Conservation (phyloP, 768 basidiomycete species). For the Exsudoporus frostii region DNA sequence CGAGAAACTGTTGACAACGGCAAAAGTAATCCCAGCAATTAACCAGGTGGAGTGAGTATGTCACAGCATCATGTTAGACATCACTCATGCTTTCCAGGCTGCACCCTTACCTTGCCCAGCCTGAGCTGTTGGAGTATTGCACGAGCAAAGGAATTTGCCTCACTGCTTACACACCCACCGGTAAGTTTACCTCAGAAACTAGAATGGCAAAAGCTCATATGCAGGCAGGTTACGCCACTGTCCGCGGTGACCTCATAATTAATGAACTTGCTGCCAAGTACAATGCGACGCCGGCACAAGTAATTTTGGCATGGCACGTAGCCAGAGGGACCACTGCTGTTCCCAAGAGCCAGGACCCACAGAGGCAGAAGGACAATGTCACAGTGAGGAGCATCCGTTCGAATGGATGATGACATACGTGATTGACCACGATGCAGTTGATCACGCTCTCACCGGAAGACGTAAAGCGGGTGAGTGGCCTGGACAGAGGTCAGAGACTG, state of each 20-base stretch:
- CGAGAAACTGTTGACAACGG: slow-evolving; percentile 40
- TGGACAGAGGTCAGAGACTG: slow-evolving; percentile 33
- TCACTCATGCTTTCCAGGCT: slow-evolving; percentile 23
- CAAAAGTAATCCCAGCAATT: slow-evolving; percentile 56
- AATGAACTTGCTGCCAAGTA: slow-evolving; percentile 30
- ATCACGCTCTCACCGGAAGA: slow-evolving; percentile 33
- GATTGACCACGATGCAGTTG: slow-evolving; percentile 22
- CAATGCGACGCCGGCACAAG: slow-evolving; percentile 26
- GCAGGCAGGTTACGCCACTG: slow-evolving; percentile 18
- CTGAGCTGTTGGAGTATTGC: slow-evolving; percentile 49
- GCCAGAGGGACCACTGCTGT: slow-evolving; percentile 17
- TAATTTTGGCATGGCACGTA: slow-evolving; percentile 31
- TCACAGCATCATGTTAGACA: background rate
- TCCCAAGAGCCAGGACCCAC: slow-evolving; percentile 48
- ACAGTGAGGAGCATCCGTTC: slow-evolving; percentile 30
- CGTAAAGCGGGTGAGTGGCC: slow-evolving; percentile 29
- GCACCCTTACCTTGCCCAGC: slow-evolving; percentile 69
- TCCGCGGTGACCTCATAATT: slow-evolving; percentile 29
- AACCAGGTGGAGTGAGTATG: slow-evolving; percentile 56
- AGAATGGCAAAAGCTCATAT: slow-evolving; percentile 1
- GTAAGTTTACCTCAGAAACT: slow-evolving; percentile 16
- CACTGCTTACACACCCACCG: slow-evolving; percentile 64
- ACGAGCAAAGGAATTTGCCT: slow-evolving; percentile 58
- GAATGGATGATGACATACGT: background rate
- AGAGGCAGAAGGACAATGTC: slow-evolving; percentile 49